Conservation (phyloP, 352 stramenopile genomes). For the Pelagophyceae sp. region DNA sequence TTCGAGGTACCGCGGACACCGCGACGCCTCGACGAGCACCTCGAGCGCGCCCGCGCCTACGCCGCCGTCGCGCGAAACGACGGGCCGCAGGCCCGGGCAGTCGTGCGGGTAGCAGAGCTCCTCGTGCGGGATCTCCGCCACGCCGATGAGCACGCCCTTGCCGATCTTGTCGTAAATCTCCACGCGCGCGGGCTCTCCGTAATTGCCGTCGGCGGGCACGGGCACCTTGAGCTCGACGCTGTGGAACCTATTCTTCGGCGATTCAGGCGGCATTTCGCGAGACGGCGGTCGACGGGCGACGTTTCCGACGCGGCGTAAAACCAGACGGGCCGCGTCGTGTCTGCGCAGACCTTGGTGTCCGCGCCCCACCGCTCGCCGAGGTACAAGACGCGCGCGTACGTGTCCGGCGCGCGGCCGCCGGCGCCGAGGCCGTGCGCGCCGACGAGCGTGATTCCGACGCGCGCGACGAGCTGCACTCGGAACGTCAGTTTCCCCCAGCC, state of each 20-base stretch:
- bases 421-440: not conserved
- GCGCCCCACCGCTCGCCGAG: not conserved
- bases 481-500: not conserved
- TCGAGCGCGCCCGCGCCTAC: not conserved
- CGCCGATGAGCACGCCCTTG: not conserved
- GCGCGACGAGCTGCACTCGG: not conserved
- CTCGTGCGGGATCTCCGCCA: not conserved
- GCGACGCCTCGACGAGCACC: not conserved
- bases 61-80: not conserved
- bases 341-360: not conserved
- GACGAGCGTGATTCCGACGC: not conserved
- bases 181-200: not conserved
- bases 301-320: too few relatives aligned
- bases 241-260: too few relatives aligned
- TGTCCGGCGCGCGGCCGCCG: not conserved
- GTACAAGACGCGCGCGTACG: not conserved
- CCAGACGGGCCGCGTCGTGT: not conserved
- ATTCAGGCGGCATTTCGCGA: too few relatives aligned
- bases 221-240: not conserved
- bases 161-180: not conserved
- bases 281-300: too few relatives aligned
- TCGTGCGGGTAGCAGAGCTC: constrained; percentile 8
- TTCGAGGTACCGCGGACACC: not conserved
- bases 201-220: not conserved
- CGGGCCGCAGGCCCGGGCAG: not conserved